Evolutionary conservation across 306 rosid species (phyloP), one percentile per base, ranked within the genome.

Genomic region (Quercus suber): DNA sequence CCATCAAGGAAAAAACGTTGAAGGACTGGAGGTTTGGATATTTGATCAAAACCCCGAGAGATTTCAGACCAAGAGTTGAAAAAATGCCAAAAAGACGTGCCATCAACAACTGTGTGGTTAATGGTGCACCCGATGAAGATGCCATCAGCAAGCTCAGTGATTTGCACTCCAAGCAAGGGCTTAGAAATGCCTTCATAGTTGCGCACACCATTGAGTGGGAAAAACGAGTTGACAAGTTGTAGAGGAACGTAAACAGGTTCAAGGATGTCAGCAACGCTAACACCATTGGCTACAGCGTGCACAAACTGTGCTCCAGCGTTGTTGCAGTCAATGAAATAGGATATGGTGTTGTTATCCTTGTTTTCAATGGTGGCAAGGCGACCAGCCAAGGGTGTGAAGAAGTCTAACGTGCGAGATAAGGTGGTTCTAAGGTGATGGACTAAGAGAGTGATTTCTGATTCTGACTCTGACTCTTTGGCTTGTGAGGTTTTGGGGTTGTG

Each of bases 331-430:
- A 64, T 28, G 18, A 30, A 64, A 28, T 25, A 30, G 18, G 45
- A 64, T n/a, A 19, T 23, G 70, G 70, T 14, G 19, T 64, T 14
- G 19, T 64, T 30, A 17, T 64, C 45, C 5, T 64, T 19, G 43
- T 30, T 64, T n/a, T 21, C 28, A 72, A 76, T 68, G 58, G 61
- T 45, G 71, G 71, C 68, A 71, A 64, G 55, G 28, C 63, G 11
- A 73, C 56, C 68, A 51, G 33, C 84, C 4, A 64, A n/a, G 31
- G 70, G 70, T 6, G 17, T 12, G 43, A 64, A 64, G 18, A 64
- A 25, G 43, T 64, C 70, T n/a, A 64, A 7, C 21, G 70, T 64
- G 70, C 43, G 70, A 37, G 70, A 64, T 3, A 64, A 37, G 8
- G 70, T 28, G 70, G 43, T 28, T 28, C 19, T 64, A 5, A 64